Evolutionary conservation across 139 green algal species (phyloP), one percentile per base, ranked within the genome.

Genomic region (Nannochloris sp.): DNA sequence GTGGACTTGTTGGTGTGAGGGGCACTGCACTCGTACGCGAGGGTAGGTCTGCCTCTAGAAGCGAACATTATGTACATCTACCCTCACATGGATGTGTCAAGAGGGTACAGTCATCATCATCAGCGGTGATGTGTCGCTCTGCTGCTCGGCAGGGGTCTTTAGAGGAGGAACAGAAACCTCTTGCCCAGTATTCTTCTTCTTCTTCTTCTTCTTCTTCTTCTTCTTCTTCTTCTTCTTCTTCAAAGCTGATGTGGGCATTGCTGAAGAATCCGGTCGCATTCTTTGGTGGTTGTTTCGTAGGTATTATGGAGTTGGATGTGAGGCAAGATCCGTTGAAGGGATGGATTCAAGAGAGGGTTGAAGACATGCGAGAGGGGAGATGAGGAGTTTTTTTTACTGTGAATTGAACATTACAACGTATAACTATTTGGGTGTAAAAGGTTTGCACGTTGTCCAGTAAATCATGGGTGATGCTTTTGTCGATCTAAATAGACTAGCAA

Each of bases 231-330:
- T 29, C 25, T 29, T 19, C 54, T 4, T n/a, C 54, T 18, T n/a
- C 31, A 34, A 31, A 12, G 18, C 54, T 64, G 57, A 24, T 64
- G 57, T 27, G 14, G 31, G 24, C 37, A 64, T 54, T 53, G 1
- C 1, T 55, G n/a, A 3, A 11, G 1, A 58, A 69, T n/a, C 67
- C 67, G 4, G 10, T 73, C 3, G 27, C 48, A n/a, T 73, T 73
- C 31, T 3, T 57, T 23, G 67, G 60, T 7, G 67, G 67, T 11
- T 5, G 57, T 18, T 48, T 73, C 10, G 60, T 58, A 6, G 67
- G 67, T 11, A 60, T 68, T 50, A 34, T 73, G 5, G 57, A 48
- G 3, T 58, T 73, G 1, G 36, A 69, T 27, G 18, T 73, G 15
- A 11, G 31, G n/a, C 60, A 69, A 40, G 60, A 74, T 23, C 60